Base-by-base conservation (phyloP, 2,329 filamentous ascomycete genomes). In the Cadophora sp. region DNA sequence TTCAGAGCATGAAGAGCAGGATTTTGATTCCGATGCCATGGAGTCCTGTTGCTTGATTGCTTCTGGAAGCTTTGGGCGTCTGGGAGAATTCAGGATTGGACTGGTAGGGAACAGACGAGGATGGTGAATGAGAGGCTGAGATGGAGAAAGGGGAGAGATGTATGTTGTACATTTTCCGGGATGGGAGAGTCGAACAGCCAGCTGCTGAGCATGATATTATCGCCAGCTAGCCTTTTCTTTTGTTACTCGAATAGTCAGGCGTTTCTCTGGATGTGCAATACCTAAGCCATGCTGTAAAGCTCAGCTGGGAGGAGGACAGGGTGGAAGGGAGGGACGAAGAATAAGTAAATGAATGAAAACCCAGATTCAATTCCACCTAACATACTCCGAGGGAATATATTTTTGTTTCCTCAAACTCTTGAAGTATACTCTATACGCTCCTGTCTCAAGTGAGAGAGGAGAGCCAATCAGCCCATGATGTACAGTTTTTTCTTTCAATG, bases 11-110 rank as follows among this genome's bases (percentile, higher is more conserved):
- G 96, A 93, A 96, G 86, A 97, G 93, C 77, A 87, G 92, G 74
- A 94, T 99, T 75, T 80, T 99, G 77, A 90, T 98, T 68, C 93
- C 96, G 14, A 94, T 97, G 91, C 92, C 94, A 9, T 99, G 96
- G 96, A 97, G 93, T 70, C 94, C 96, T 4, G 93, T 97, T 68
- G 90, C 91, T 56, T 71, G 62, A 58, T 60, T 33, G 39, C 7
- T 27, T 33, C 27, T 30, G 27, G 27, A 6, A 6, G 27, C 27
- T 59, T 30, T 33, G 43, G 43, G 43, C 2, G 7, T 13, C 11
- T 39, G 36, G 11, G 36, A 39, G 36, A 13, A 39, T 39, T n/a
- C n/a, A n/a, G n/a, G n/a, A n/a, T n/a, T n/a, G n/a, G n/a, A n/a
- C n/a, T n/a, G n/a, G n/a, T n/a, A n/a, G n/a, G n/a, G n/a, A n/a